Evolutionary conservation across 768 basidiomycete species (phyloP).

Genomic region (Boletus speciosus): DNA sequence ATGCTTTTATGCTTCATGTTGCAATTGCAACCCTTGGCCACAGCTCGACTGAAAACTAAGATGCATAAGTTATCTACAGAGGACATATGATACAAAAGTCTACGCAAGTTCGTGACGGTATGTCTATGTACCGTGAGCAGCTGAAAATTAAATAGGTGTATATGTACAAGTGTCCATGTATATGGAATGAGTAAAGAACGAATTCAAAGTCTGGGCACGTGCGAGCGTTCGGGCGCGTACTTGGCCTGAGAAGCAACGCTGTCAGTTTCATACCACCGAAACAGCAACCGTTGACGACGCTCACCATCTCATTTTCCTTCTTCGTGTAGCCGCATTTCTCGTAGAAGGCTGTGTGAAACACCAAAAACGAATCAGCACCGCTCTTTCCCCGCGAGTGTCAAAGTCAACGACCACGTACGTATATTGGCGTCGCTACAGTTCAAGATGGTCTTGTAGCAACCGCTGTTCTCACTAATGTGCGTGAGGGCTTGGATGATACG

Average conservation of each 20-base stretch:
- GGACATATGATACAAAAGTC: conserved; percentile 17
- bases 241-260: conserved; percentile 42
- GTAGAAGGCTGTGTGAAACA: conserved; percentile 73
- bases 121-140: conserved; percentile 7
- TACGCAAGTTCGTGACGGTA: neutral
- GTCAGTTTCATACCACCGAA: conserved; percentile 7
- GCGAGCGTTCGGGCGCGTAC: conserved; percentile 45
- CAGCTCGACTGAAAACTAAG: neutral
- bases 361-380: conserved; percentile 4
- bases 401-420: conserved; percentile 52
- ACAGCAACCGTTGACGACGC: neutral
- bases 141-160: conserved; percentile 2
- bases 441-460: conserved; percentile 96
- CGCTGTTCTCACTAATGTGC: conserved; percentile 70
- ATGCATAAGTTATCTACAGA: neutral
- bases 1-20: conserved; percentile 9
- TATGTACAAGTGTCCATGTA: conserved; percentile 9
- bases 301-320: conserved; percentile 93
- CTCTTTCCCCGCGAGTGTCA: neutral
- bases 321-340: conserved; percentile 90
- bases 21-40: neutral
- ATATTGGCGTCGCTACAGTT: conserved; percentile 92
- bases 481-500: conserved; percentile 85
- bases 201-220: conserved; percentile 20
- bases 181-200: neutral